These are phyloP conservation scores for Nephelium lappaceum DNA, from an alignment of 345 rosid species.

Conservation along the genomic window DNA sequence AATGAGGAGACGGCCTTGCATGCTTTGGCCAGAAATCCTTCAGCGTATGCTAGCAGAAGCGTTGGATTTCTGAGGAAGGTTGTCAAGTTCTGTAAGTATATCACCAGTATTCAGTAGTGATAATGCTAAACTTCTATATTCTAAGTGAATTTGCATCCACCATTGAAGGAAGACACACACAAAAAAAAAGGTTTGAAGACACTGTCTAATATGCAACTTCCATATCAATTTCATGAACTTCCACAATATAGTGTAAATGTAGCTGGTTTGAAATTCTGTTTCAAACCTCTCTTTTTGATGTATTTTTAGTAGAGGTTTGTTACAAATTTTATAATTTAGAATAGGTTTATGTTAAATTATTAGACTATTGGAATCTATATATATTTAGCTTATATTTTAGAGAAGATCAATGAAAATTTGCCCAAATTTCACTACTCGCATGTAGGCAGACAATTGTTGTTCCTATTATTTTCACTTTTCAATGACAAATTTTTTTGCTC, in stretches of 20 bases:
- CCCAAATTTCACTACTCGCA: neutral
- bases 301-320: neutral
- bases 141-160: neutral
- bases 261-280: neutral
- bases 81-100: neutral
- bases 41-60: neutral
- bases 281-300: neutral
- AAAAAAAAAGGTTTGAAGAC: neutral
- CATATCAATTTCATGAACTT: neutral
- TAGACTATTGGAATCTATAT: neutral
- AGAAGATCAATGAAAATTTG: neutral
- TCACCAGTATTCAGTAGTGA: neutral
- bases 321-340: neutral
- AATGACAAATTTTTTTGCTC: neutral
- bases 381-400: neutral
- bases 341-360: neutral
- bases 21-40: neutral
- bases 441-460: neutral
- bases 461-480: neutral
- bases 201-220: neutral
- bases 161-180: neutral
- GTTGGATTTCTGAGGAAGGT: neutral
- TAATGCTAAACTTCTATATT: neutral
- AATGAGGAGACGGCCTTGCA: neutral
- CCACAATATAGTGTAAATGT: neutral